Conservation (phyloP, 2,329 filamentous ascomycete genomes). For the Aurifilum marmelostoma region DNA sequence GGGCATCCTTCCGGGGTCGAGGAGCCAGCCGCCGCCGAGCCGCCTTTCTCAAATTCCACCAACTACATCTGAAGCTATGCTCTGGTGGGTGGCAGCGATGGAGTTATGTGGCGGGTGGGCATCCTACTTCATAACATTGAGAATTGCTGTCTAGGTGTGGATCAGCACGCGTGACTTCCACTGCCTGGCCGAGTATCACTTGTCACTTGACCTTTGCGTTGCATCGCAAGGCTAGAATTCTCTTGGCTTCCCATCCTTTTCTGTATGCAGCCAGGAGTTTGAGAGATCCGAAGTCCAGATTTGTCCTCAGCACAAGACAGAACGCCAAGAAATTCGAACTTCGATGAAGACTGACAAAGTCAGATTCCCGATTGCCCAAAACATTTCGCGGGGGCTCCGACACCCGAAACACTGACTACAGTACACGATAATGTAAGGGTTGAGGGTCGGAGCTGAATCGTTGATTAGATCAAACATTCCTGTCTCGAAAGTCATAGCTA, state of each 20-base stretch:
- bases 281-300: constrained; percentile 52
- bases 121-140: not conserved
- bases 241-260: constrained; percentile 48
- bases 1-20: not conserved
- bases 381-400: not conserved
- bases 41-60: not conserved
- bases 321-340: constrained; percentile 55
- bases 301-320: constrained; percentile 55
- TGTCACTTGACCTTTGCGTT: constrained; percentile 48
- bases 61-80: not conserved
- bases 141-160: not conserved
- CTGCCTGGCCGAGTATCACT: not conserved
- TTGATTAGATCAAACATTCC: constrained; percentile 47
- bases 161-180: too few species aligned
- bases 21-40: not conserved
- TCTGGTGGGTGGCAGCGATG: not conserved
- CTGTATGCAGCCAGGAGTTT: constrained; percentile 53
- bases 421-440: constrained; percentile 46
- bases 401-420: constrained; percentile 54
- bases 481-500: constrained; percentile 45
- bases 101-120: too few species aligned
- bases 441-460: constrained; percentile 47
- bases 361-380: not conserved
- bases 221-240: constrained; percentile 45
- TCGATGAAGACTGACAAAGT: constrained; percentile 30